These are phyloP conservation scores for Alloteropsis angusta DNA, from an alignment of 202 grass and related monocot genomes.

Conservation along the genomic window DNA sequence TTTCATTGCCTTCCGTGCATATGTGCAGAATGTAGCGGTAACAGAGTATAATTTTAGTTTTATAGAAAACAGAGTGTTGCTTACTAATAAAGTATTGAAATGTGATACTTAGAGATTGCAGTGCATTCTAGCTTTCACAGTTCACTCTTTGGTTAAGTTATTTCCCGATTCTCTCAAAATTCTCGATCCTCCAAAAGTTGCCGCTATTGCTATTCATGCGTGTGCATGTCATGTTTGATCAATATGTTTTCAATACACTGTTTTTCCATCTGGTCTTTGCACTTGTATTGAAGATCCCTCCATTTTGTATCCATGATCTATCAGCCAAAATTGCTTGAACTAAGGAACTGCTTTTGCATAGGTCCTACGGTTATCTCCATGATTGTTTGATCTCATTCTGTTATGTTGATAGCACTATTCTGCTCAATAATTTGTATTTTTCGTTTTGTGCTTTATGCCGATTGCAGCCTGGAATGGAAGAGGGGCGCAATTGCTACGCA, in stretches of 20 bases:
- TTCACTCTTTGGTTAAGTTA: neutral
- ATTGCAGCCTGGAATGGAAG: constrained; percentile 44
- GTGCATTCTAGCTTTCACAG: neutral
- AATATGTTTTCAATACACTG: neutral
- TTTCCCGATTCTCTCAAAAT: neutral
- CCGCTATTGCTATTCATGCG: neutral
- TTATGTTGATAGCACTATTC: neutral
- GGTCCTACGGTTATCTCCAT: neutral
- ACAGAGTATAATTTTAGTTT: neutral
- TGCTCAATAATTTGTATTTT: neutral
- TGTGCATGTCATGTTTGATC: neutral
- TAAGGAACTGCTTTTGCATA: neutral
- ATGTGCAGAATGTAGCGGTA: neutral
- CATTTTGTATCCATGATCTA: neutral
- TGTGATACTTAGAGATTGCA: neutral
- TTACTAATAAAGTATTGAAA: neutral
- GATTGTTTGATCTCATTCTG: neutral
- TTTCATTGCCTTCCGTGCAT: neutral
- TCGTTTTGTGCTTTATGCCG: neutral
- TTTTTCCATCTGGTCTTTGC: neutral
- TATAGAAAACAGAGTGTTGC: no score
- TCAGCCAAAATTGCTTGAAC: neutral
- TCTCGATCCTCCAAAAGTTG: neutral
- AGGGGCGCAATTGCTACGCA: constrained; percentile 54
- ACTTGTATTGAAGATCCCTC: neutral